phyloP scores from a whole-genome alignment of 2,329 filamentous ascomycete species.

The Venturia carpophila region DNA sequence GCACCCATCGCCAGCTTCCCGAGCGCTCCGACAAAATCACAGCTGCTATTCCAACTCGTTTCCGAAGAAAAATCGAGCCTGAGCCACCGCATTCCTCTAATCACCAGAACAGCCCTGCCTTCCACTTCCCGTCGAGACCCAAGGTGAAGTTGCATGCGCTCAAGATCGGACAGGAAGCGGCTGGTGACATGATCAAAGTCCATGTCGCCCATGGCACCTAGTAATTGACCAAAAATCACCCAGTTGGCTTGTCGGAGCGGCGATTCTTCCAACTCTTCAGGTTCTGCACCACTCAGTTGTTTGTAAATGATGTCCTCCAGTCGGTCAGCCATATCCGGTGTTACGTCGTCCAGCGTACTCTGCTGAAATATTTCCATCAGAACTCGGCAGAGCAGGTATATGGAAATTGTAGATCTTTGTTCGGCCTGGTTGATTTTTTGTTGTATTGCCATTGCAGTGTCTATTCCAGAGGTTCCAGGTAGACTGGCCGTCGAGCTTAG shows the following conservation, averaged over 20 bases:
- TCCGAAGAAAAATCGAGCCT: constrained; percentile 66
- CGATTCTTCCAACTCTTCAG: constrained; percentile 68
- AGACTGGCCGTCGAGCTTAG: constrained; percentile 9
- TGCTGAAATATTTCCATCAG: constrained; percentile 90
- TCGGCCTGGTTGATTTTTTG: constrained; percentile 45
- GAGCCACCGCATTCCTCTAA: constrained; percentile 86
- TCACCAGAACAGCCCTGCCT: constrained; percentile 74
- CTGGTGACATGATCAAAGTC: constrained; percentile 79
- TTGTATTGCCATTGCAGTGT: constrained; percentile 15
- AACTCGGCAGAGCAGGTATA: constrained; percentile 90
- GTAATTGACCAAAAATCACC: constrained; percentile 84
- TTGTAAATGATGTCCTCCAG: constrained; percentile 93
- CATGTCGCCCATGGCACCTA: constrained; percentile 93
- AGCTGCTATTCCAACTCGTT: constrained; percentile 75
- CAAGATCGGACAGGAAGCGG: constrained; percentile 74
- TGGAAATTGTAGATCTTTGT: constrained; percentile 84
- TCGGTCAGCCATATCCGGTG: constrained; percentile 85
- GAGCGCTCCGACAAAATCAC: constrained; percentile 76
- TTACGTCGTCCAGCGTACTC: constrained; percentile 74
- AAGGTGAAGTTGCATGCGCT: constrained; percentile 67
- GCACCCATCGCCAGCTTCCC: constrained; percentile 76
- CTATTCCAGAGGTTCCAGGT: constrained; percentile 13
- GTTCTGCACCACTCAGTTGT: constrained; percentile 84
- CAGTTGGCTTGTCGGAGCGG: constrained; percentile 87
- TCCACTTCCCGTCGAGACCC: constrained; percentile 67